Base-by-base conservation (phyloP, 148 eudicot species). In the Oxyria digyna region DNA sequence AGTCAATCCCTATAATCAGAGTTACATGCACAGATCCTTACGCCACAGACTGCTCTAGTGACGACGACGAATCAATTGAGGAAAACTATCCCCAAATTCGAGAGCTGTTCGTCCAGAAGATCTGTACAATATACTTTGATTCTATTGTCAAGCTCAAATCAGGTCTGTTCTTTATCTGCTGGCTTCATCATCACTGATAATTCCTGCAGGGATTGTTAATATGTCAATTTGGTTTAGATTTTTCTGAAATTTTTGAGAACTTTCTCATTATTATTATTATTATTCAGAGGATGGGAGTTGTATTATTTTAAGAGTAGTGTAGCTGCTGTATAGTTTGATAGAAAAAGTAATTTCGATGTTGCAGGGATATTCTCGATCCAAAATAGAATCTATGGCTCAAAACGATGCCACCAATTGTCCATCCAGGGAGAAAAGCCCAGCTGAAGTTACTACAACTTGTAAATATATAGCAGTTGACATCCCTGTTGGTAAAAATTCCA, bases 1-100 rank as follows among this genome's bases (percentile, higher is more conserved):
- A n/a, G n/a, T n/a, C n/a, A n/a, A 59, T 59, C 37, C 65, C 65
- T 17, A 59, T 27, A 31, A 29, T 31, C 65, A 59, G 65, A n/a
- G 37, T 59, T 59, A 59, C 65, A 14, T 59, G 65, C 65, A 29
- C 8, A 7, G 37, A 59, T 59, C 65, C 65, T 14, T 59, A 3
- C 33, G 63, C 57, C 57, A 49, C 63, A 55, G 63, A 55, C 6
- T 24, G 38, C 29, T 59, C 65, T 7, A 59, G 37, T 24, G 62
- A 52, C n/a, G 35, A 29, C 37, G 64, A 29, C 3, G 37, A 59
- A 26, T 29, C 65, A 4, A 29, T 59, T 59, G 37, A 59, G 20
- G 65, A 29, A 20, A 15, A 59, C 6, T 27, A 59, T n/a, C 65
- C 65, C 65, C 31, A 29, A 59, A 59, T 31, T 59, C 37, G 65